phyloP scores from a whole-genome alignment of 2,329 filamentous ascomycete genomes.

The Fusarium nelsonii region DNA sequence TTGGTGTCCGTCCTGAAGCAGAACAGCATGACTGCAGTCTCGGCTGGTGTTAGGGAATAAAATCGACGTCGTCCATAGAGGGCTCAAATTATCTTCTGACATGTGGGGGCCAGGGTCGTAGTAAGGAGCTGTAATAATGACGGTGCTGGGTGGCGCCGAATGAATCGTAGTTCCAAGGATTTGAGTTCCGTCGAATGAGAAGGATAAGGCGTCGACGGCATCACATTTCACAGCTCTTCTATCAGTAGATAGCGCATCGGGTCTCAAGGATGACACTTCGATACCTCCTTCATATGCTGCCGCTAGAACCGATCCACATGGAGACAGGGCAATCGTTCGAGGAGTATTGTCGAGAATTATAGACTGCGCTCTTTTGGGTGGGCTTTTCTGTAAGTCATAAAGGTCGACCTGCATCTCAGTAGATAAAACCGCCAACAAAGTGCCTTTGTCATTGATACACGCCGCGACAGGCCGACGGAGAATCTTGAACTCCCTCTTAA shows the following conservation, averaged over 20 bases:
- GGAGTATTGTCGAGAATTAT: conserved; percentile 84
- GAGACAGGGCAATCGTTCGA: conserved; percentile 82
- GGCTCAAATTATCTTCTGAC: conserved; percentile 75
- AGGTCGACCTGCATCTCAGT: conserved; percentile 87
- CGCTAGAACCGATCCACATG: conserved; percentile 83
- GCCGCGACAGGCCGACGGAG: conserved; percentile 79
- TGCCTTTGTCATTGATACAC: conserved; percentile 83
- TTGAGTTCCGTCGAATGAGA: conserved; percentile 83
- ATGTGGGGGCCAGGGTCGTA: conserved; percentile 78
- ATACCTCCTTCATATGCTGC: conserved; percentile 90
- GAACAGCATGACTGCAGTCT: conserved; percentile 80
- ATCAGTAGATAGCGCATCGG: conserved; percentile 73
- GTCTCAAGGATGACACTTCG: conserved; percentile 81
- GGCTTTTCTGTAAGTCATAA: conserved; percentile 76
- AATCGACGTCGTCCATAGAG: conserved; percentile 88
- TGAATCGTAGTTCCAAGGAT: conserved; percentile 80
- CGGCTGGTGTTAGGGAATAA: conserved; percentile 84
- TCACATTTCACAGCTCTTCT: conserved; percentile 83
- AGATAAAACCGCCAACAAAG: conserved; percentile 81
- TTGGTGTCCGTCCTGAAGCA: conserved; percentile 71
- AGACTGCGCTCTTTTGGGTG: conserved; percentile 78
- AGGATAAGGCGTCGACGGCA: conserved; percentile 78
- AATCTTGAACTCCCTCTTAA: conserved; percentile 84
- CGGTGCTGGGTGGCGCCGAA: conserved; percentile 74
- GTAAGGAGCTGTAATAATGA: conserved; percentile 83